Evolutionary conservation across 805 yeast genomes (phyloP), one percentile per base, ranked within the genome.

Genomic region (Wickerhamomyces strasburgensis): DNA sequence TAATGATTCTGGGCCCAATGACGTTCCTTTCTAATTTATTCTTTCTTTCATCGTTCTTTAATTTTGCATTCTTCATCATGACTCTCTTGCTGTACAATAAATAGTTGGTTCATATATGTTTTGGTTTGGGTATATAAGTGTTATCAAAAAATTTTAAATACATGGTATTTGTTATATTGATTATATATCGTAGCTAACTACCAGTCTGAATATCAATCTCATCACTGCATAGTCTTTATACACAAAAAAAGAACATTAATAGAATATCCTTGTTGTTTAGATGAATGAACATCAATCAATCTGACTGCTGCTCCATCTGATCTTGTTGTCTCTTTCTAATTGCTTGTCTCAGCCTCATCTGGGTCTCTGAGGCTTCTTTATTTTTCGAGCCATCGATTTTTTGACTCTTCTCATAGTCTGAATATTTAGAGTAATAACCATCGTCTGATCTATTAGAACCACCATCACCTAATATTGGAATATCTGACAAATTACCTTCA

Each of bases 401-500:
- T 19, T 32, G 34, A 9, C 31, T 25, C 6, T 31, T 31, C 6
- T 27, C 34, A 21, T 31, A 31, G 15, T 39, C 43, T 6, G 36
- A 15, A 14, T 39, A 35, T n/a, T 13, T 18, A 6, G 23, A 19
- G 3, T 17, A 9, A 21, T 13, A 16, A n/a, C 19, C 6, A 24
- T 17, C 7, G n/a, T 24, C 16, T 18, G 33, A 37, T 14, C 38
- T 35, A 3, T 34, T 37, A 19, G 41, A 47, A 2, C 57, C 57
- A 27, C 47, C 44, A 27, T 50, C 54, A 14, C 58, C 58, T 19
- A 80, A 71, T 57, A 80, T 68, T 3, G 88, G 86, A 29, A 80
- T 70, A 53, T 80, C 78, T 2, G 84, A 70, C 36, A 75, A 64
- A 8, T 82, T 77, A 32, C 73, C 75, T 44, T 70, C 75, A 4